Conservation (phyloP, 352 stramenopile genomes). For the Phytophthora kernoviae region DNA sequence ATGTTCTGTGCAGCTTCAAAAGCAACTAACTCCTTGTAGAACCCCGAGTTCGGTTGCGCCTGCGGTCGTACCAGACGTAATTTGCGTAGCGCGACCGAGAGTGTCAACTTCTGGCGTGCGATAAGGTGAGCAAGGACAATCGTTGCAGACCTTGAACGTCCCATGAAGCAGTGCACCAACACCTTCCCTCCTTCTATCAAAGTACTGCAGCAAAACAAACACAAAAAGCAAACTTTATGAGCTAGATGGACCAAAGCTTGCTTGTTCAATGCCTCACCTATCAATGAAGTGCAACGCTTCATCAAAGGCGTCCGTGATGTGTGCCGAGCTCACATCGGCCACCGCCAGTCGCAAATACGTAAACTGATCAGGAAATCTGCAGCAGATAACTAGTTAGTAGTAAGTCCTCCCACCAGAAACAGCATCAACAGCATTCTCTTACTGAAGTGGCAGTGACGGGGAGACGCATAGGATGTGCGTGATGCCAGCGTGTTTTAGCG, state of each 20-base stretch:
- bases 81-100: conserved; percentile 46
- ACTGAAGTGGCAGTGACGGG: conserved; percentile 44
- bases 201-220: conserved; percentile 28
- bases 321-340: conserved; percentile 42
- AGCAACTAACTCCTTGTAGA: conserved; percentile 50
- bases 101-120: conserved; percentile 29
- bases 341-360: conserved; percentile 60
- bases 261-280: conserved; percentile 32
- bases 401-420: no score
- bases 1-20: conserved; percentile 42
- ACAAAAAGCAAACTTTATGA: no score
- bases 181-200: conserved; percentile 49
- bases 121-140: conserved; percentile 77
- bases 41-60: conserved; percentile 69
- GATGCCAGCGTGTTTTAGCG: conserved; percentile 44
- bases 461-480: conserved; percentile 71
- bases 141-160: conserved; percentile 66
- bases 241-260: no score
- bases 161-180: conserved; percentile 81
- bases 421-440: conserved; percentile 5
- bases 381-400: not conserved
- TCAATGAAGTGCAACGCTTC: conserved; percentile 65
- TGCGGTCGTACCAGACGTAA: conserved; percentile 57
- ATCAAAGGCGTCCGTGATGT: conserved; percentile 55
- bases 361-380: conserved; percentile 55